phyloP scores from a whole-genome alignment of 176 grass and related monocot genomes.

The Aegilops speltoides region DNA sequence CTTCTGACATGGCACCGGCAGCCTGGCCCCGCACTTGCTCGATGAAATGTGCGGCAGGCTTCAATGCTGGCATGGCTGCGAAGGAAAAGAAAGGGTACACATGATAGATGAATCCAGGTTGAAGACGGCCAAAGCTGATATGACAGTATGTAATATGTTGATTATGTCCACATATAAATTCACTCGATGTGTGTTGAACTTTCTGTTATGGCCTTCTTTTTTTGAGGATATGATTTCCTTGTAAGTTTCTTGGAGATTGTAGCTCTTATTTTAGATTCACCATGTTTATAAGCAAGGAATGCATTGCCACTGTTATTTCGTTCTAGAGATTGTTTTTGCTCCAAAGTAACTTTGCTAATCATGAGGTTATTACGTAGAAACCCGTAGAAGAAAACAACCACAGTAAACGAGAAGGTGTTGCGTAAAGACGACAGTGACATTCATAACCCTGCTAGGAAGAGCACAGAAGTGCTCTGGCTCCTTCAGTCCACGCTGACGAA shows the following conservation, averaged over 20 bases:
- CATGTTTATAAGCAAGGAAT: constrained; percentile 16
- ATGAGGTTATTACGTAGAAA: constrained; percentile 36
- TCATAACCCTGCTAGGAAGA: background rate
- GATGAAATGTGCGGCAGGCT: background rate
- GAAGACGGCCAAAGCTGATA: constrained; percentile 41
- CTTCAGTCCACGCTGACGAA: background rate
- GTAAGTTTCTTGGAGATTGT: background rate
- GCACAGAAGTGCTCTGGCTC: constrained; percentile 17
- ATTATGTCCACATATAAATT: background rate
- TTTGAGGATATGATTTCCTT: background rate
- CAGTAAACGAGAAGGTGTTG: no score
- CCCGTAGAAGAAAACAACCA: constrained; percentile 34
- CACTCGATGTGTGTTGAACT: constrained; percentile 5
- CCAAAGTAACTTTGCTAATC: constrained; percentile 3
- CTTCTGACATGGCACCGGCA: background rate
- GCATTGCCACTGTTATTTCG: background rate
- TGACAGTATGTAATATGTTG: constrained; percentile 35
- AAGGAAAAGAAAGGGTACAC: constrained; percentile 41
- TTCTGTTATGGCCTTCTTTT: constrained; percentile 7
- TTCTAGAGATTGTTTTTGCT: background rate
- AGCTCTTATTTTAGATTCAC: background rate
- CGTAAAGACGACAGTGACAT: constrained; percentile 33
- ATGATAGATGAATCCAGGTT: constrained; percentile 45
- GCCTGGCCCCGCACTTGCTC: background rate
- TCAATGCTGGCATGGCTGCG: background rate